phyloP scores from a whole-genome alignment of 352 stramenopile genomes.

The Phytophthora agathidicida region DNA sequence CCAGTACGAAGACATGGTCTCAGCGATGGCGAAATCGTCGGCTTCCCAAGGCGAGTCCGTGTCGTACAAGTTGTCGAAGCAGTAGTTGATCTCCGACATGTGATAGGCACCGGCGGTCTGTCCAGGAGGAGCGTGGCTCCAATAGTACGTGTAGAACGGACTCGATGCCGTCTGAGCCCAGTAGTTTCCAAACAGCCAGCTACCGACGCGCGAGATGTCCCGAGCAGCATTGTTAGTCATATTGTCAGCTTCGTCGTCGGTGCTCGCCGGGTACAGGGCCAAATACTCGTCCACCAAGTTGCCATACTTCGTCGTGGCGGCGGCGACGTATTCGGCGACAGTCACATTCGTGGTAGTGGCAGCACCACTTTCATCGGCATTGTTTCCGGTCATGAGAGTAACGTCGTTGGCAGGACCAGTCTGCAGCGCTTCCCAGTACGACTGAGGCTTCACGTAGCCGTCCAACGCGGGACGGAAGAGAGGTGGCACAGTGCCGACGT shows the following conservation, averaged over 20 bases:
- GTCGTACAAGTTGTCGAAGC: slow-evolving; percentile 29
- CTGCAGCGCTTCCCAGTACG: slow-evolving; percentile 13
- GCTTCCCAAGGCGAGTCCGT: slow-evolving; percentile 17
- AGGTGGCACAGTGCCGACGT: slow-evolving; percentile 2
- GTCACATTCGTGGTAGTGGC: slow-evolving; percentile 21
- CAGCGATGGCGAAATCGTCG: slow-evolving; percentile 21
- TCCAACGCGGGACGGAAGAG: slow-evolving; percentile 13
- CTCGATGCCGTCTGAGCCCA: slow-evolving; percentile 12
- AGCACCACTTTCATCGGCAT: slow-evolving; percentile 18
- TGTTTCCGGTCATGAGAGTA: slow-evolving; percentile 23
- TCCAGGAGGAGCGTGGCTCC: slow-evolving; percentile 18
- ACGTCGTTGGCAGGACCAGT: slow-evolving; percentile 19
- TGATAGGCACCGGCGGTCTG: slow-evolving; percentile 20
- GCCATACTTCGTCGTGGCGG: slow-evolving; percentile 9
- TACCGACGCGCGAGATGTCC: slow-evolving; percentile 18
- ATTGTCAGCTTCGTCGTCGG: slow-evolving; percentile 7
- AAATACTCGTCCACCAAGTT: slow-evolving; percentile 19
- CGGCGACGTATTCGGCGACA: slow-evolving; percentile 18
- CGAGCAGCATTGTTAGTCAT: slow-evolving; percentile 8
- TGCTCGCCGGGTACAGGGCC: slow-evolving; percentile 14
- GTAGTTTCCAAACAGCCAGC: slow-evolving; percentile 22
- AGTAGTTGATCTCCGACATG: slow-evolving; percentile 35
- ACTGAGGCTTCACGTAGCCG: slow-evolving; percentile 12
- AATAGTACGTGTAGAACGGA: slow-evolving; percentile 23
- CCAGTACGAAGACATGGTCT: slow-evolving; percentile 26